Evolutionary conservation across 2,329 filamentous ascomycete genomes (phyloP).

Genomic region (Cytospora leucostoma): DNA sequence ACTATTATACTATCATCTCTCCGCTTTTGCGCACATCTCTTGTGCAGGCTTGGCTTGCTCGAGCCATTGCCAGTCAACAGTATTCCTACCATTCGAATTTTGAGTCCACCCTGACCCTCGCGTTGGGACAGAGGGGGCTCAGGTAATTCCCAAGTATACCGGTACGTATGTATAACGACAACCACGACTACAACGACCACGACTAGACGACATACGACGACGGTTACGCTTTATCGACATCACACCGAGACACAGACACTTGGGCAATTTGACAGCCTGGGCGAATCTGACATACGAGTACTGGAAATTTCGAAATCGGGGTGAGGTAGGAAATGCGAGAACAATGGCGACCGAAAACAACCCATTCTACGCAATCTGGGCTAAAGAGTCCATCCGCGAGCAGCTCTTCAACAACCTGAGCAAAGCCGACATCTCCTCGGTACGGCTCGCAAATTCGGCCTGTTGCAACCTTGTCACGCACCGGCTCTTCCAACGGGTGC

Average conservation of each 20-base stretch:
- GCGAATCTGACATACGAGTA: background rate
- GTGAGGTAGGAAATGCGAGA: conserved; percentile 43
- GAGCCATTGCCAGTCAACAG: conserved; percentile 2
- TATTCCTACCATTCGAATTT: conserved; percentile 19
- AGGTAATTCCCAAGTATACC: background rate
- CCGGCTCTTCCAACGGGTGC: conserved; percentile 67
- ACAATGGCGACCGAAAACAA: conserved; percentile 54
- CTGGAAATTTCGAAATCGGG: conserved; percentile 11
- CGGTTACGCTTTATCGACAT: background rate
- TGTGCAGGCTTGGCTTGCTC: conserved; percentile 18
- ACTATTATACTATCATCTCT: conserved; percentile 12
- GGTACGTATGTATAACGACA: background rate
- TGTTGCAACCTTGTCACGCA: conserved; percentile 71
- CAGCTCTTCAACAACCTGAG: conserved; percentile 51
- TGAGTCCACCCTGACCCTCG: conserved; percentile 17
- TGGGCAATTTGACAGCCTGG: background rate
- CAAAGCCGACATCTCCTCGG: conserved; percentile 55
- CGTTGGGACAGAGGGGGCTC: conserved; percentile 21
- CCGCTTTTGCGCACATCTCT: conserved; percentile 15
- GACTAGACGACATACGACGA: background rate
- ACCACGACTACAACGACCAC: background rate
- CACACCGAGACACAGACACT: background rate
- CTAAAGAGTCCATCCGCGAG: conserved; percentile 52
- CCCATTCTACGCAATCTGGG: conserved; percentile 58
- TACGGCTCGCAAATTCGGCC: conserved; percentile 69